Evolutionary conservation across 108 stramenopile genomes (phyloP), one percentile per base, ranked within the genome.

Genomic region (Conticribra weissflogii): DNA sequence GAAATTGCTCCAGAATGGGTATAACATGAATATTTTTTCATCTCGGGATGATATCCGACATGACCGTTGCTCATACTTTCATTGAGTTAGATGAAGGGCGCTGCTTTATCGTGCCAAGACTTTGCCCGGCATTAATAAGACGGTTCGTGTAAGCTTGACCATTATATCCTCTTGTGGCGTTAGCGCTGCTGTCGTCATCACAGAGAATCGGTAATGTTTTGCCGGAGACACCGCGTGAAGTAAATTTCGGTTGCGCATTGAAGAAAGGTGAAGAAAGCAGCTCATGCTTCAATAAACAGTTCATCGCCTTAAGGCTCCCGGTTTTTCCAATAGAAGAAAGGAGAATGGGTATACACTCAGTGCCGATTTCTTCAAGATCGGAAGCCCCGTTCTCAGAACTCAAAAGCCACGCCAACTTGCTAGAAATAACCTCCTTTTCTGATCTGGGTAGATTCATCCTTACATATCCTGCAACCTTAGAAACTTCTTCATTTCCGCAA

Each of bases 341-440:
- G 15, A 61, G 21, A 46, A 46, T 9, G 14, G 60, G 60, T 45
- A 46, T 27, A 3, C 12, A 14, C 25, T 61, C 27, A 15, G 28
- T 46, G 25, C 24, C 28, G 3, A 28, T 61, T 18, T 28, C 60
- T 61, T 19, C n/a, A 24, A 2, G 18, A n/a, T 9, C 44, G 27
- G 41, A 21, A 28, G 34, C 46, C 16, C 18, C 46, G 3, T 41
- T 25, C 24, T 61, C 41, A 22, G 36, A 22, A 45, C 46, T 27
- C 24, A 61, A 36, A 24, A 61, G 46, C 9, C 24, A 47, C 21
- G 45, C n/a, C 36, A 18, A 61, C 60, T 46, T 61, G 44, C 45
- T 45, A 7, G 9, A 41, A 46, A 34, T 28, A 46, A 9, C 16
- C 16, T 46, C 28, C 60, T 27, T 61, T 24, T 36, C 24, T 44